Conservation (phyloP, 768 basidiomycete species). For the Psilocybe sp. region DNA sequence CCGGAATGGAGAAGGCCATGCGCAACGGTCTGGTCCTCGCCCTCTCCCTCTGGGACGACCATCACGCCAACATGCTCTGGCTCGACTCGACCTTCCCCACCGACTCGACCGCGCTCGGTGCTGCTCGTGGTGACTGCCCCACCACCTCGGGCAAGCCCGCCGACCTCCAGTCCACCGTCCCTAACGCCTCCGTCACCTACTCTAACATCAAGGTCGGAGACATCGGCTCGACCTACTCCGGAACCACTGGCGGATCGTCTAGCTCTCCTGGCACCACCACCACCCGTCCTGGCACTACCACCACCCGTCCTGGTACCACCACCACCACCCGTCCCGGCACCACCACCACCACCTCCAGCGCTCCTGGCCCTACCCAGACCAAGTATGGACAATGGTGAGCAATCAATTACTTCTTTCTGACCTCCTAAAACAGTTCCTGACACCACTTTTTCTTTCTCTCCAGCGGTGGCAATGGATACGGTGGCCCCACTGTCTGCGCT, state of each 20-base stretch:
- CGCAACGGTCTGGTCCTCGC: conserved; percentile 46
- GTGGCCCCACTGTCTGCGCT: conserved; percentile 15
- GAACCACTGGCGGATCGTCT: conserved; percentile 1
- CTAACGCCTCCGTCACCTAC: conserved; percentile 41
- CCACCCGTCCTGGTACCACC: background rate
- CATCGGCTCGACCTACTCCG: conserved; percentile 26
- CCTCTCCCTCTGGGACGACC: conserved; percentile 53
- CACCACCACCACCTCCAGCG: conserved; percentile 13
- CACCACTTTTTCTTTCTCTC: background rate
- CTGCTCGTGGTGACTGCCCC: conserved; percentile 46
- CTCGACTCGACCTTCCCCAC: conserved; percentile 51
- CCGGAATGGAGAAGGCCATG: conserved; percentile 32
- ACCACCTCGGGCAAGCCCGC: conserved; percentile 42
- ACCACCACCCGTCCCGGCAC: conserved; percentile 5
- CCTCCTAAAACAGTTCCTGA: background rate
- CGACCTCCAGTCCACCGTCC: conserved; percentile 35
- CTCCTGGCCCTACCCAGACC: conserved; percentile 24
- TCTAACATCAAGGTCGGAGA: conserved; percentile 53
- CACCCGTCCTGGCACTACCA: conserved; percentile 4
- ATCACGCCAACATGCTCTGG: conserved; percentile 54
- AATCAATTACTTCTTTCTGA: background rate
- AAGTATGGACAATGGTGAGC: conserved; percentile 32
- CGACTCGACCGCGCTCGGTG: conserved; percentile 33
- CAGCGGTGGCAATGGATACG: conserved; percentile 19
- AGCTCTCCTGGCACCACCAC: too few relatives aligned